These are phyloP conservation scores for Calocera viscosa DNA, from an alignment of 768 basidiomycete species.

Conservation along the genomic window DNA sequence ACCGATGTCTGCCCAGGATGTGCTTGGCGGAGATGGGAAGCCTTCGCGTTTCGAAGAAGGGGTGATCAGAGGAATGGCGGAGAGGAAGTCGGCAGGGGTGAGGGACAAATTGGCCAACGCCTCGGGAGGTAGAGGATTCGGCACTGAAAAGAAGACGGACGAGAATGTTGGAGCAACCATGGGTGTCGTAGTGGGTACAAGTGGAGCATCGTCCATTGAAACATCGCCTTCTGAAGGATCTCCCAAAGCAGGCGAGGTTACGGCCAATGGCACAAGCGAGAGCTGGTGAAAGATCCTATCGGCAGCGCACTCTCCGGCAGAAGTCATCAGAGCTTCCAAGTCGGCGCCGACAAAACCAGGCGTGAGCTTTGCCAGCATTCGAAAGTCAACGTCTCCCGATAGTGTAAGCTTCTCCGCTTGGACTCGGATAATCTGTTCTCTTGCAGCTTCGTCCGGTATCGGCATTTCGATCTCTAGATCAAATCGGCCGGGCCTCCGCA, in stretches of 20 bases:
- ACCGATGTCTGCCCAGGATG: constrained; percentile 89
- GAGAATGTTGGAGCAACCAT: constrained; percentile 25
- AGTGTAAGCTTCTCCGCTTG: constrained; percentile 72
- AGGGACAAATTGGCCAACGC: constrained; percentile 77
- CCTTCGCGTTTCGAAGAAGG: constrained; percentile 97
- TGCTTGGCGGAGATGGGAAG: constrained; percentile 91
- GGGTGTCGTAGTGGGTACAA: constrained; percentile 14
- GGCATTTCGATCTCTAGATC: constrained; percentile 98
- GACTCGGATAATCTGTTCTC: constrained; percentile 86
- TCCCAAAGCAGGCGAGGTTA: constrained; percentile 34
- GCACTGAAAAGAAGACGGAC: constrained; percentile 32
- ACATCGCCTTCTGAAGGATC: constrained; percentile 19
- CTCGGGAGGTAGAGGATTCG: constrained; percentile 56
- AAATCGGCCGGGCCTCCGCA: constrained; percentile 86
- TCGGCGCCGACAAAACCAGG: constrained; percentile 98
- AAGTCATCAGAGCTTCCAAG: constrained; percentile 75
- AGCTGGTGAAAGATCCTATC: constrained; percentile 82
- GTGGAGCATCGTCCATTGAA: not conserved
- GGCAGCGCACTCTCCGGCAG: constrained; percentile 90
- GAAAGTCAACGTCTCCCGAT: constrained; percentile 79
- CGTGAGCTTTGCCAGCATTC: constrained; percentile 74
- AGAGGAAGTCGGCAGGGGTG: constrained; percentile 63
- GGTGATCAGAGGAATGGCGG: constrained; percentile 78
- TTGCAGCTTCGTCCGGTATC: constrained; percentile 82
- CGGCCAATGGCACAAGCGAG: constrained; percentile 49